Evolutionary conservation across 2,329 filamentous ascomycete genomes (phyloP).

Genomic region (Diaporthe eres): DNA sequence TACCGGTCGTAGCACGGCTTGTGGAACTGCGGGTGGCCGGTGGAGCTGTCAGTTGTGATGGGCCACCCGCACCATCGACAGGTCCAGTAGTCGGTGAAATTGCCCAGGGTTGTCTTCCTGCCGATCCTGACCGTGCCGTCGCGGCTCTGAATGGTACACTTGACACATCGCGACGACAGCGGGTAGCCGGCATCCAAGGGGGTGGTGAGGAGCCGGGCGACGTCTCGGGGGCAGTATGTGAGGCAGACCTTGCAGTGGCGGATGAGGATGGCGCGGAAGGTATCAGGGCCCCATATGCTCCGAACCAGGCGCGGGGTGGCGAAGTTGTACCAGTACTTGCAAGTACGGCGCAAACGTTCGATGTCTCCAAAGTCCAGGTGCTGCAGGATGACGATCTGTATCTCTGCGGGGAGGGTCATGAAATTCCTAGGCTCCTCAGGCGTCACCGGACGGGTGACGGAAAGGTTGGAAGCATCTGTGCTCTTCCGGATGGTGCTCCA

Average conservation of each 20-base stretch:
- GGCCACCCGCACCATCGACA: conserved; percentile 63
- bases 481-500: conserved; percentile 34
- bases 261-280: conserved; percentile 45
- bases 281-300: conserved; percentile 52
- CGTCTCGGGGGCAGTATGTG: conserved; percentile 47
- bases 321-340: conserved; percentile 52
- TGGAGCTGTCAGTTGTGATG: conserved; percentile 47
- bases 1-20: conserved; percentile 56
- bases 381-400: conserved; percentile 58
- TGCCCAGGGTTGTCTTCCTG: conserved; percentile 54
- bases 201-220: conserved; percentile 51
- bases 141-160: conserved; percentile 53
- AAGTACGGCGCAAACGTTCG: conserved; percentile 58
- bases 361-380: conserved; percentile 60
- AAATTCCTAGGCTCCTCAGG: conserved; percentile 44
- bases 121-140: conserved; percentile 56
- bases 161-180: conserved; percentile 56
- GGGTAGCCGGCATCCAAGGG: conserved; percentile 52
- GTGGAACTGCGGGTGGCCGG: conserved; percentile 58
- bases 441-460: not conserved
- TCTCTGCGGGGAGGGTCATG: conserved; percentile 56
- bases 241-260: conserved; percentile 58
- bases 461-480: not conserved
- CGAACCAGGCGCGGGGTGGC: conserved; percentile 54
- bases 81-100: conserved; percentile 52